Evolutionary conservation across 495 filamentous ascomycete species (phyloP).

Genomic region (Pseudevernia furfuracea): DNA sequence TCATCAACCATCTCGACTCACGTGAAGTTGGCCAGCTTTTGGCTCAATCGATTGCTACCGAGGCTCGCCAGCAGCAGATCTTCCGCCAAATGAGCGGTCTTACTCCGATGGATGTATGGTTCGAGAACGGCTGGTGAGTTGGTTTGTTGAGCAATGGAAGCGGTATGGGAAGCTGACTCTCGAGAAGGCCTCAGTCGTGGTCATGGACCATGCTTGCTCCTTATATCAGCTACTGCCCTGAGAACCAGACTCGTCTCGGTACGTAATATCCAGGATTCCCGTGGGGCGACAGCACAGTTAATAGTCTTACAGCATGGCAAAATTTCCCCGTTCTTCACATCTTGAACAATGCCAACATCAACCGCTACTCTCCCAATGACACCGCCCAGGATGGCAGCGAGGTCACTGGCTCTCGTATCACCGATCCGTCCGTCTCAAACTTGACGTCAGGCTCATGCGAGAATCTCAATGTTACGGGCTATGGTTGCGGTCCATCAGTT

Average conservation of each 20-base stretch:
- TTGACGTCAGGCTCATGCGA: constrained; percentile 39
- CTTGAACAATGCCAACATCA: constrained; percentile 70
- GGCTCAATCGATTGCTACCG: constrained; percentile 70
- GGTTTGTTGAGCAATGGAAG: rapidly evolving
- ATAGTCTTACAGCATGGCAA: constrained; percentile 53
- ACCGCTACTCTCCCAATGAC: constrained; percentile 47
- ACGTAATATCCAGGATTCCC: background rate
- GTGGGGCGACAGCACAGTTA: background rate
- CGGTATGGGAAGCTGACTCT: background rate
- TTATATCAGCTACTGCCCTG: constrained; percentile 72
- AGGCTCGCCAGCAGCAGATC: constrained; percentile 80
- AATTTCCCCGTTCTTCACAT: constrained; percentile 75
- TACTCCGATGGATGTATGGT: constrained; percentile 81
- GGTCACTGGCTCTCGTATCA: constrained; percentile 43
- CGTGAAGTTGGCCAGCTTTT: constrained; percentile 67
- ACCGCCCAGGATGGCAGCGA: constrained; percentile 44
- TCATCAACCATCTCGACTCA: constrained; percentile 71
- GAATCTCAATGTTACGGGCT: constrained; percentile 42
- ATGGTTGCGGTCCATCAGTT: constrained; percentile 55
- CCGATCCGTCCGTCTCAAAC: constrained; percentile 35
- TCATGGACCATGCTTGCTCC: constrained; percentile 79
- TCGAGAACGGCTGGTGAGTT: constrained; percentile 56
- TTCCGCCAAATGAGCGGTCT: constrained; percentile 83
- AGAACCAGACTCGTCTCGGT: constrained; percentile 58
- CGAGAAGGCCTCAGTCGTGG: constrained; percentile 64